Evolutionary conservation across 2,329 filamentous ascomycete genomes (phyloP).

Genomic region (Pezicula radicicola): DNA sequence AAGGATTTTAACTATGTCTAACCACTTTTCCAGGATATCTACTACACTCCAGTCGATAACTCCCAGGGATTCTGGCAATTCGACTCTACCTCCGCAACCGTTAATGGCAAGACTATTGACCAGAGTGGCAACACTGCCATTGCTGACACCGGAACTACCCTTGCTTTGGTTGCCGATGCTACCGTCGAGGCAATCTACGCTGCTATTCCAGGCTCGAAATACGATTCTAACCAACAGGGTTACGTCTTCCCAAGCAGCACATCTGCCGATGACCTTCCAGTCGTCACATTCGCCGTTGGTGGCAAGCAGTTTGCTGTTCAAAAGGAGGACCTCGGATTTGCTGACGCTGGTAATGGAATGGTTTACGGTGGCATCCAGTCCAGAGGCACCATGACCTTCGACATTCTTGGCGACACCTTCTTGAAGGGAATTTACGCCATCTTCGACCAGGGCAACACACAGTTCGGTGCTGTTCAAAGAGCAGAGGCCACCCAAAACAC

Average conservation of each 20-base stretch:
- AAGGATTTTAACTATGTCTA: no score
- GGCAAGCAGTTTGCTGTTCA: slow-evolving; percentile 53
- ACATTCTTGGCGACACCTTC: slow-evolving; percentile 57
- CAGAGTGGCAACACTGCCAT: slow-evolving; percentile 61
- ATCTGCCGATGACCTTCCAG: slow-evolving; percentile 51
- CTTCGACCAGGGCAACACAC: slow-evolving; percentile 55
- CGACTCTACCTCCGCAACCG: slow-evolving; percentile 49
- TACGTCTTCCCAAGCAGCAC: slow-evolving; percentile 59
- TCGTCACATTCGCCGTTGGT: slow-evolving; percentile 61
- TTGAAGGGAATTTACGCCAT: slow-evolving; percentile 59
- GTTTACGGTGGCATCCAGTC: slow-evolving; percentile 60
- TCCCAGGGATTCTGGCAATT: slow-evolving; percentile 68
- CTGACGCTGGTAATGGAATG: slow-evolving; percentile 48
- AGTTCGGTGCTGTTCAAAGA: slow-evolving; percentile 53
- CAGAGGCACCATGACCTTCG: slow-evolving; percentile 48
- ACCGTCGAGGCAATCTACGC: slow-evolving; percentile 61
- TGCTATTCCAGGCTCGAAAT: slow-evolving; percentile 57
- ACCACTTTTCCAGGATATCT: slow-evolving; percentile 38
- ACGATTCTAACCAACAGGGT: slow-evolving; percentile 55
- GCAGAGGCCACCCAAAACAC: slow-evolving; percentile 26
- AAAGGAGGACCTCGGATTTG: slow-evolving; percentile 58
- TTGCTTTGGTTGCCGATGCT: slow-evolving; percentile 61
- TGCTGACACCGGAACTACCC: slow-evolving; percentile 68
- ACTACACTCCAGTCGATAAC: slow-evolving; percentile 61
- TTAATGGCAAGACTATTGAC: slow-evolving; percentile 52